A percentile compares a stretch with the other conserved stretches of the same genome.
These are phyloP conservation scores for Phycomyces nitens DNA, from an alignment of 192 early-diverging fungal genomes.

Conservation along the genomic window DNA sequence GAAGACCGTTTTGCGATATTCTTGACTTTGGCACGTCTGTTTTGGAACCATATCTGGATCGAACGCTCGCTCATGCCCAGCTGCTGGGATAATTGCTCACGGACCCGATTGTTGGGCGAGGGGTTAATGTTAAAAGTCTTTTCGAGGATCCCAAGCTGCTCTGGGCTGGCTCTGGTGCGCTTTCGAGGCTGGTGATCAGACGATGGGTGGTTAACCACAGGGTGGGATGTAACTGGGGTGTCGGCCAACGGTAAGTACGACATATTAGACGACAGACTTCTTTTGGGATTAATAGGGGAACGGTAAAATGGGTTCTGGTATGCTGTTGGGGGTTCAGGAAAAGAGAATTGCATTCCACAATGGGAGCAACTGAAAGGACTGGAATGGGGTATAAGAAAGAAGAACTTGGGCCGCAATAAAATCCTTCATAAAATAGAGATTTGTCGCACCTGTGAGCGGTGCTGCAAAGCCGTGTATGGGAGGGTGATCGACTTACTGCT, in stretches of 20 bases:
- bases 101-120: slow-evolving; percentile 61
- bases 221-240: not conserved
- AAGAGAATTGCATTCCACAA: not conserved
- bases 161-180: slow-evolving; percentile 62
- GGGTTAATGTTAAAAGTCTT: slow-evolving; percentile 67
- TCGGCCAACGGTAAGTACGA: not conserved
- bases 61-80: slow-evolving; percentile 70
- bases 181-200: slow-evolving; percentile 40
- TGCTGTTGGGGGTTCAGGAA: not conserved
- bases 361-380: not conserved
- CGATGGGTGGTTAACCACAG: not conserved
- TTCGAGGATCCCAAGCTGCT: slow-evolving; percentile 61
- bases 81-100: slow-evolving; percentile 62
- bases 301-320: not conserved
- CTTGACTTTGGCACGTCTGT: slow-evolving; percentile 76
- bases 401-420: not conserved
- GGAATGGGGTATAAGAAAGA: slow-evolving; percentile 5
- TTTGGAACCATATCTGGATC: slow-evolving; percentile 88
- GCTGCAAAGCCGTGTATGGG: not conserved
- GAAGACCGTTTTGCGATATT: slow-evolving; percentile 40
- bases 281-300: not conserved
- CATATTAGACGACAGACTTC: too few species aligned
- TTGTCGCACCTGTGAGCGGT: not conserved
- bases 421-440: not conserved
- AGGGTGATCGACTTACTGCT: not conserved